Conservation (phyloP, 495 filamentous ascomycete genomes). For the Penicillium steckii region DNA sequence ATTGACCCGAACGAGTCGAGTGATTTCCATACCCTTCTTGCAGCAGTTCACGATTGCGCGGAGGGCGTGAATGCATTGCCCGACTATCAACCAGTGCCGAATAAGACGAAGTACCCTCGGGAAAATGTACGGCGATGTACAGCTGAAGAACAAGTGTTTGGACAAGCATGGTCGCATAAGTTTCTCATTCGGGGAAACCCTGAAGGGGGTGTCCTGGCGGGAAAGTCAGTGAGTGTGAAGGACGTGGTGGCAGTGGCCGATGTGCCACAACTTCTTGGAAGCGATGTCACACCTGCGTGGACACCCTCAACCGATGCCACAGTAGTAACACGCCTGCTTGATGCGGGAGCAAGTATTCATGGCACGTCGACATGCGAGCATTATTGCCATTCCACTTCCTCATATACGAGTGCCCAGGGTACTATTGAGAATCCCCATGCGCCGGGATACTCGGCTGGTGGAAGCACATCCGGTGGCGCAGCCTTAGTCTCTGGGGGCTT, state of each 20-base stretch:
- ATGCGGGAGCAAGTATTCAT: constrained; percentile 41
- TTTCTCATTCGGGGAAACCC: constrained; percentile 32
- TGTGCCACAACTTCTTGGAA: constrained; percentile 38
- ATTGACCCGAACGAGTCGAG: constrained; percentile 25
- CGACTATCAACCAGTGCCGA: constrained; percentile 31
- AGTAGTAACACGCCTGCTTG: constrained; percentile 46
- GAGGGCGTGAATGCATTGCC: constrained; percentile 26
- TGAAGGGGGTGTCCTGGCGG: constrained; percentile 64
- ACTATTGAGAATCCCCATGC: constrained; percentile 50
- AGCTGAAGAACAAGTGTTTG: constrained; percentile 28
- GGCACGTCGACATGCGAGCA: constrained; percentile 51
- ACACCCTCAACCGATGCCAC: constrained; percentile 44
- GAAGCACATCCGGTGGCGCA: constrained; percentile 56
- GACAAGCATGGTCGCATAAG: constrained; percentile 32
- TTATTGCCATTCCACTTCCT: constrained; percentile 41
- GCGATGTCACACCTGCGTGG: constrained; percentile 37
- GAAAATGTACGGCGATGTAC: constrained; percentile 28
- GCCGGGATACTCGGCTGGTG: constrained; percentile 51
- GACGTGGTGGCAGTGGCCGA: constrained; percentile 42
- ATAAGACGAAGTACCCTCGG: constrained; percentile 28
- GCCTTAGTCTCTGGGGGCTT: constrained; percentile 49
- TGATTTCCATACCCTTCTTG: constrained; percentile 33
- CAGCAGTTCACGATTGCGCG: constrained; percentile 35
- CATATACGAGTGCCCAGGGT: constrained; percentile 48
- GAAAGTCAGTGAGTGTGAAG: constrained; percentile 73